Evolutionary conservation across 371 early-diverging fungal species (phyloP), one percentile per base, ranked within the genome.

Genomic region (Mortierella sp.): DNA sequence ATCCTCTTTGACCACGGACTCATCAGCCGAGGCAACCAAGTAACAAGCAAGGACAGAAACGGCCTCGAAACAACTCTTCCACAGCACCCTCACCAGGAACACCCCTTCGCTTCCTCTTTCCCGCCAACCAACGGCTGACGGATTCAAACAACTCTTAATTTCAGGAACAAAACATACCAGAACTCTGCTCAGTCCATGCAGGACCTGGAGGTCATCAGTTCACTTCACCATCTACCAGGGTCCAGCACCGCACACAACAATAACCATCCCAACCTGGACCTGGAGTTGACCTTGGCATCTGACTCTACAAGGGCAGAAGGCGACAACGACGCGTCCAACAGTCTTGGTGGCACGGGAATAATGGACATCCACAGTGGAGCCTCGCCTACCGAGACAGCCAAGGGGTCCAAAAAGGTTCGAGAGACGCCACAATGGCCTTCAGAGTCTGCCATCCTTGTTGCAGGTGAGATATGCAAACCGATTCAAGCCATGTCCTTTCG

Each of bases 371-470:
- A n/a, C 14, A 51, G 24, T 72, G 54, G 37, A 72, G 11, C 46
- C 40, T 31, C 34, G 26, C 37, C 48, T 37, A 10, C n/a, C n/a
- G 59, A 73, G 44, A n/a, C 73, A 14, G 73, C 9, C 9, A 37
- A 54, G 53, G 26, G 21, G 43, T 10, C 43, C 44, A 69, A 28
- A 37, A 78, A 48, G 26, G 10, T 54, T 3, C 61, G 55, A 21
- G 81, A 84, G 50, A 26, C 69, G 0, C 43, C 78, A n/a, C 85
- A 80, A 13, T 85, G 86, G 86, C 82, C 86, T 2, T 72, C 86
- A 28, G 86, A 85, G n/a, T 85, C 86, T 5, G 77, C 86, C 24
- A 85, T 85, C 16, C 81, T 85, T 19, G 86, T 85, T 21, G 86
- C 86, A 78, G 86, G 86, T 81, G 55, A 61, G 57, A 31, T 11